These are phyloP conservation scores for Scheffersomyces insectosa DNA, from an alignment of 1,139 yeast species.

Conservation along the genomic window DNA sequence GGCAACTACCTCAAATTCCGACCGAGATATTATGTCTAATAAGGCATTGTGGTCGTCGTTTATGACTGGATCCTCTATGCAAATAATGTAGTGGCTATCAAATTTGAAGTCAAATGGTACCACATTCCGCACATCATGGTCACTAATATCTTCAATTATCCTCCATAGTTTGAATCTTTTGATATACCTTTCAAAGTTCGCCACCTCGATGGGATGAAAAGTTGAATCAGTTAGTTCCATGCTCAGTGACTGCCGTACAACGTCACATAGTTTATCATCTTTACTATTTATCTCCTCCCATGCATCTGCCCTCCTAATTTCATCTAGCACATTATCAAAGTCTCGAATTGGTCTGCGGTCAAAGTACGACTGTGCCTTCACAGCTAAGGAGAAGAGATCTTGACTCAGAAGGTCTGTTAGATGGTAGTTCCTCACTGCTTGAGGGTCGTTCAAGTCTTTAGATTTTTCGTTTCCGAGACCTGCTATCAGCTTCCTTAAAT, in stretches of 20 bases:
- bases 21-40: constrained; percentile 20
- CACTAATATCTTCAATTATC: not conserved
- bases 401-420: constrained; percentile 27
- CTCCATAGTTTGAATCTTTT: not conserved
- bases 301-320: not conserved
- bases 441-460: not conserved
- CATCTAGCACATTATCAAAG: not conserved
- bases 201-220: not conserved
- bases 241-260: not conserved
- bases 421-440: constrained; percentile 26
- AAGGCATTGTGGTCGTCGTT: constrained; percentile 22
- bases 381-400: constrained; percentile 33
- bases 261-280: constrained; percentile 2
- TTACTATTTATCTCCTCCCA: not conserved
- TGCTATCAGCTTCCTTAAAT: constrained; percentile 14
- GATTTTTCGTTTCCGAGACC: constrained; percentile 1
- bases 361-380: constrained; percentile 12
- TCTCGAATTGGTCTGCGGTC: not conserved
- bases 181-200: not conserved
- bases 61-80: constrained; percentile 29
- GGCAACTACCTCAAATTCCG: constrained; percentile 29
- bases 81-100: constrained; percentile 27
- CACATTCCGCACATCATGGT: constrained; percentile 9
- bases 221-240: not conserved
- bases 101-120: constrained; percentile 37